Evolutionary conservation across 2,329 filamentous ascomycete species (phyloP), one percentile per base, ranked within the genome.

Genomic region (Xylaria digitata): DNA sequence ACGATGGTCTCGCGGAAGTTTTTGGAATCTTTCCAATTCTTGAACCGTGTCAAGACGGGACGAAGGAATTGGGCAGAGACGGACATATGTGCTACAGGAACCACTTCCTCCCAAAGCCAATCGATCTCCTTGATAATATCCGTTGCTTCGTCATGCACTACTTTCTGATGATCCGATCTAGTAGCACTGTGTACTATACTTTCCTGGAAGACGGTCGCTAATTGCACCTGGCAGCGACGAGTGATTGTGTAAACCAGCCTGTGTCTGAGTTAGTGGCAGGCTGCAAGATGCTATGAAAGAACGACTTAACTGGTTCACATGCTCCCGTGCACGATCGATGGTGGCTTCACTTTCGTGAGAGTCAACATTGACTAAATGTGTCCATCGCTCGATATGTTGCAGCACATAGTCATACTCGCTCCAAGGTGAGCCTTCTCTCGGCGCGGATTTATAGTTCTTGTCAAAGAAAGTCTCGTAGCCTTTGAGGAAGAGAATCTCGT

Each of bases 61-160:
- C 71, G 70, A 11, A 77, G 70, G 43, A 73, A 76, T 30, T 78
- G 72, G 23, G 74, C 74, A 43, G 77, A 75, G 7, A 76, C 76
- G 3, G 74, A 75, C 77, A 78, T 78, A 61, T 78, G 75, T 1
- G 77, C 75, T 7, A 78, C 76, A 6, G 77, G 77, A 23, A 77
- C 73, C 42, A 77, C 74, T 65, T 78, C 77, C 43, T 78, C 77
- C 77, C 75, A 77, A 1, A 78, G 69, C 30, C 75, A 77, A 26
- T 75, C 72, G 45, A 78, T 77, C 37, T 78, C 77, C 11, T 72
- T 71, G 17, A 72, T 42, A 11, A 78, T 68, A 1, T 72, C 64
- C 2, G 43, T 54, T 30, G 54, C 62, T 52, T 70, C 69, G 23
- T 61, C 57, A 21, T 62, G 49, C 13, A 61, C 53, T 2, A 50